phyloP scores from a whole-genome alignment of 208 protist genomes.

The Acanthamoeba divionensis region DNA sequence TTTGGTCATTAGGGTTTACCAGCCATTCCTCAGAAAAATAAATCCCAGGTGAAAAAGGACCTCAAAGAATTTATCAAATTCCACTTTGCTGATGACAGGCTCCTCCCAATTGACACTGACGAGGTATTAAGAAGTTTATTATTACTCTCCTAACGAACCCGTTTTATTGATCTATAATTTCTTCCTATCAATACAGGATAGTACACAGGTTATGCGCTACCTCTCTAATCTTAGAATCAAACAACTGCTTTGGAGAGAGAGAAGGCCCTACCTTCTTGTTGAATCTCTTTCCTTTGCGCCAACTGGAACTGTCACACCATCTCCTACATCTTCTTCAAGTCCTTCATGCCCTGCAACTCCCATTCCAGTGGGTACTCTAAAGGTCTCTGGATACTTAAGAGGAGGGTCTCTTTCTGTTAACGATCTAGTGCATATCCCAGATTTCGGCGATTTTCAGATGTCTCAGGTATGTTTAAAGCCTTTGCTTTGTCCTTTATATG shows the following conservation, averaged over 20 bases:
- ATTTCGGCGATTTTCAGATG: slow-evolving; percentile 58
- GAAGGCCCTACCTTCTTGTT: slow-evolving; percentile 46
- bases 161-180: not conserved
- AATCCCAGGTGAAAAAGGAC: slow-evolving; percentile 40
- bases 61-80: slow-evolving; percentile 38
- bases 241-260: slow-evolving; percentile 15
- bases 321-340: not conserved
- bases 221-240: slow-evolving; percentile 44
- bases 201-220: slow-evolving; percentile 47
- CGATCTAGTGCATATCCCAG: slow-evolving; percentile 53
- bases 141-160: no score
- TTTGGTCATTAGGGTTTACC: not conserved
- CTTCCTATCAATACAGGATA: not conserved
- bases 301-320: not conserved
- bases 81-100: slow-evolving; percentile 33
- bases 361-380: slow-evolving; percentile 9
- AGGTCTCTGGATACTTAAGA: slow-evolving; percentile 48
- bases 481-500: no score
- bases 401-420: slow-evolving; percentile 41
- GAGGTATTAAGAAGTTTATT: not conserved
- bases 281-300: slow-evolving; percentile 21
- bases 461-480: not conserved
- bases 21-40: slow-evolving; percentile 39
- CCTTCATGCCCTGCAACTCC: not conserved
- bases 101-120: slow-evolving; percentile 47